phyloP scores from a whole-genome alignment of 2,329 filamentous ascomycete species.

The Pseudogymnoascus sp. region DNA sequence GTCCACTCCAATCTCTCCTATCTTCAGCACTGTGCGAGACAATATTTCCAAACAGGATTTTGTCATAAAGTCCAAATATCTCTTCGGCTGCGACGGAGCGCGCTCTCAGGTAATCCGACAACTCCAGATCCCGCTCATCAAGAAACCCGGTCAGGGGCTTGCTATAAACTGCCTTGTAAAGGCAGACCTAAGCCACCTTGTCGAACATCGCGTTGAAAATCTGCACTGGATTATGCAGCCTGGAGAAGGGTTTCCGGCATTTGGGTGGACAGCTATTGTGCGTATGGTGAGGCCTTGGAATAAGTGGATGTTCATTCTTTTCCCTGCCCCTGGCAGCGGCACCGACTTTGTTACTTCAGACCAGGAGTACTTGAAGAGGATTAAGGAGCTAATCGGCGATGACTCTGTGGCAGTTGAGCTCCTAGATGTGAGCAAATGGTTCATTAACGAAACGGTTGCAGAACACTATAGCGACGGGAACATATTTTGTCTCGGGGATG shows the following conservation, averaged over 20 bases:
- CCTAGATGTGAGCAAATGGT: conserved; percentile 47
- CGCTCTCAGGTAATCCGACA: conserved; percentile 37
- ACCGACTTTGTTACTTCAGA: conserved; percentile 33
- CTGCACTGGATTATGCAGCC: conserved; percentile 53
- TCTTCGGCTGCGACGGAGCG: conserved; percentile 51
- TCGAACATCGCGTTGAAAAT: conserved; percentile 44
- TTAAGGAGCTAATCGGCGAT: conserved; percentile 46
- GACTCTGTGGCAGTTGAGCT: conserved; percentile 42
- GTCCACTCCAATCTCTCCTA: conserved; percentile 14
- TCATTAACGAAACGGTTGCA: conserved; percentile 52
- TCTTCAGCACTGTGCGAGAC: conserved; percentile 30
- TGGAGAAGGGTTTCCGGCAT: conserved; percentile 40
- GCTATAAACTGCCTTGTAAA: conserved; percentile 42
- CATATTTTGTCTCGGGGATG: conserved; percentile 47
- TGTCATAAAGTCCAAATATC: conserved; percentile 41
- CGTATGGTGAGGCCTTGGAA: conserved; percentile 57
- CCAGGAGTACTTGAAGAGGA: conserved; percentile 38
- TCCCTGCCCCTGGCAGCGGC: conserved; percentile 35
- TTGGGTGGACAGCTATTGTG: conserved; percentile 40
- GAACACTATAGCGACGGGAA: conserved; percentile 37
- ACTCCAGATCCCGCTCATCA: conserved; percentile 38
- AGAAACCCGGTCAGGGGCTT: conserved; percentile 37
- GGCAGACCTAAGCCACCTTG: conserved; percentile 41
- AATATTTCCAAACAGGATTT: conserved; percentile 32
- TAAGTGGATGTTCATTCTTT: conserved; percentile 51